These are phyloP conservation scores for Silene vulgaris DNA, from an alignment of 179 eudicot species.

Conservation along the genomic window DNA sequence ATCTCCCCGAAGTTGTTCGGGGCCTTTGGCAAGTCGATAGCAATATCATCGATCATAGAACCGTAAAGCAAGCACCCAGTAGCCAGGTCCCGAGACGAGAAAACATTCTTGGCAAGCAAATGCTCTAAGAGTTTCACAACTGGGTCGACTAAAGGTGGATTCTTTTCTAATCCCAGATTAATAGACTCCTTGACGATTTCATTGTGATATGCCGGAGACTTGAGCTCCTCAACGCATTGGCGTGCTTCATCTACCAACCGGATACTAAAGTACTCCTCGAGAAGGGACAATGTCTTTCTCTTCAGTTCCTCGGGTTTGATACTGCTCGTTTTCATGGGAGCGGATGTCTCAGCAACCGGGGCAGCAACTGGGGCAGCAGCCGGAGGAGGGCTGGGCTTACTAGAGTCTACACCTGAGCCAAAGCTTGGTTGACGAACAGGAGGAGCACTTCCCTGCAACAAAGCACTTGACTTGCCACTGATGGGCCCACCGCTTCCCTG, in stretches of 20 bases:
- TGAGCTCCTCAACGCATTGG: slow-evolving; percentile 75
- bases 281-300: slow-evolving; percentile 61
- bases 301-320: slow-evolving; percentile 45
- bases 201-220: slow-evolving; percentile 54
- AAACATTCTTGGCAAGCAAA: slow-evolving; percentile 52
- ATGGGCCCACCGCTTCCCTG: slow-evolving; percentile 64
- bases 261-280: slow-evolving; percentile 77
- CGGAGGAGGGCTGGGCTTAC: slow-evolving; percentile 25
- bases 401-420: slow-evolving; percentile 33
- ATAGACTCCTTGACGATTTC: slow-evolving; percentile 80
- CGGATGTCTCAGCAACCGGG: slow-evolving; percentile 31
- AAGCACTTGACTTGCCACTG: slow-evolving; percentile 67
- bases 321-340: slow-evolving; percentile 25
- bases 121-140: slow-evolving; percentile 62
- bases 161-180: slow-evolving; percentile 68
- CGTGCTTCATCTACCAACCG: slow-evolving; percentile 70
- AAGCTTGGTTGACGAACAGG: slow-evolving; percentile 42
- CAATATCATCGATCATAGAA: slow-evolving; percentile 65
- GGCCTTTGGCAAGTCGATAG: slow-evolving; percentile 84
- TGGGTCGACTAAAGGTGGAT: slow-evolving; percentile 65
- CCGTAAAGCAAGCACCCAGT: slow-evolving; percentile 66
- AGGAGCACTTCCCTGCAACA: slow-evolving; percentile 67
- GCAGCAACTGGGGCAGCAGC: slow-evolving; percentile 12
- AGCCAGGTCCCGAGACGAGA: slow-evolving; percentile 47
- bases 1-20: slow-evolving; percentile 80